A percentile compares a stretch with the other conserved stretches of the same genome.
Conservation (phyloP, 495 filamentous ascomycete genomes). For the Penicillium ucsense region DNA sequence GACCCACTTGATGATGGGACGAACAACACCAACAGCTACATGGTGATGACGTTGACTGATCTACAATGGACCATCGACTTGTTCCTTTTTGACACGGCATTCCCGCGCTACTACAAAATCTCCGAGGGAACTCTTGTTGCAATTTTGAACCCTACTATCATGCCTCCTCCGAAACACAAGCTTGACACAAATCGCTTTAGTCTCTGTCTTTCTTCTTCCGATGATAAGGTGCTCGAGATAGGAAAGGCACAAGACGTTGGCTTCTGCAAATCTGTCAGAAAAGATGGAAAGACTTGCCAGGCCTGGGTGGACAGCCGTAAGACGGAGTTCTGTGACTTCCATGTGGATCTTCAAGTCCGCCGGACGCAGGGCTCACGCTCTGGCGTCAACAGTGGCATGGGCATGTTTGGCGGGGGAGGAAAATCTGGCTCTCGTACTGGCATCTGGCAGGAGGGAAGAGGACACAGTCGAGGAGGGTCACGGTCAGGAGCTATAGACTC, state of each 20-base stretch:
- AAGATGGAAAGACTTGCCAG: constrained; percentile 71
- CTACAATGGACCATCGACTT: constrained; percentile 85
- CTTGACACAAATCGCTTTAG: constrained; percentile 74
- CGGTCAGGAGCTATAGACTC: neutral
- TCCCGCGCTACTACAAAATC: constrained; percentile 84
- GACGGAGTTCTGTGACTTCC: constrained; percentile 89
- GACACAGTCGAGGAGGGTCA: constrained; percentile 10
- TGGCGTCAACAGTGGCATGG: constrained; percentile 61
- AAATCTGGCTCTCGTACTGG: constrained; percentile 34
- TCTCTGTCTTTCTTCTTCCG: constrained; percentile 68
- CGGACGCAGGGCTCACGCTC: constrained; percentile 61
- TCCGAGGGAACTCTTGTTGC: constrained; percentile 79
- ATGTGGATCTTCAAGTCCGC: constrained; percentile 69
- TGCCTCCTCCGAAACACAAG: constrained; percentile 68
- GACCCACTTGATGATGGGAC: constrained; percentile 45
- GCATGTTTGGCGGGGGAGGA: constrained; percentile 39
- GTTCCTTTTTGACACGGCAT: constrained; percentile 85
- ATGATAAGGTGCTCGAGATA: constrained; percentile 84
- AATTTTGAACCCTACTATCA: constrained; percentile 83
- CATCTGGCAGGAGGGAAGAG: constrained; percentile 30
- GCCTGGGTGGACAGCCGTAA: constrained; percentile 80
- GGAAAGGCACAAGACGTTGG: constrained; percentile 78
- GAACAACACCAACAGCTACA: constrained; percentile 66
- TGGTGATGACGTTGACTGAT: constrained; percentile 82
- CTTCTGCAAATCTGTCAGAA: constrained; percentile 76